Conservation (phyloP, 345 rosid species). For the Eucalyptus cladocalyx region DNA sequence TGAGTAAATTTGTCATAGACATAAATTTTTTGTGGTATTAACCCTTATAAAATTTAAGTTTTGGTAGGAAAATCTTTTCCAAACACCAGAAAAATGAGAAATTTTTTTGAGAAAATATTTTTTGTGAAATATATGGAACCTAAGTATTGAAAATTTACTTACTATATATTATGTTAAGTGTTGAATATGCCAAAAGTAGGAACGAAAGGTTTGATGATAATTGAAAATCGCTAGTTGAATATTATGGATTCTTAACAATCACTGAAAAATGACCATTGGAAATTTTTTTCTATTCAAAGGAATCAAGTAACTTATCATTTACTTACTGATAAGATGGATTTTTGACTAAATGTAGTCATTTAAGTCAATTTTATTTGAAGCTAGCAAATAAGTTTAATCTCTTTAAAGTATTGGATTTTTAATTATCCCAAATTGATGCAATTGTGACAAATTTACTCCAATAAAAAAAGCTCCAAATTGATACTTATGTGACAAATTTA, state of each 20-base stretch:
- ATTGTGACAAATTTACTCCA: too few relatives aligned
- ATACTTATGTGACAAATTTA: neutral
- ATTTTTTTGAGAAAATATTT: too few relatives aligned
- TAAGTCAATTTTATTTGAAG: neutral
- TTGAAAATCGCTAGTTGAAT: too few relatives aligned
- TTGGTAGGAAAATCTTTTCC: too few relatives aligned
- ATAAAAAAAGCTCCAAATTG: rapidly evolving
- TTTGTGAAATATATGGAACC: neutral
- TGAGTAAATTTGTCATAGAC: rapidly evolving
- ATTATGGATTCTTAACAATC: neutral
- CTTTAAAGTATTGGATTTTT: neutral
- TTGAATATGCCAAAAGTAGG: neutral
- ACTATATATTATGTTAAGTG: neutral
- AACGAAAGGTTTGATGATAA: neutral
- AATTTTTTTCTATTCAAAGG: neutral
- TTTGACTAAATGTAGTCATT: neutral
- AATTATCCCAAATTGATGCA: neutral
- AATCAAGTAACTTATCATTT: neutral
- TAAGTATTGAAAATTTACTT: neutral
- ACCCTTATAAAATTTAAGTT: neutral
- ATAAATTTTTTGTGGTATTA: too few relatives aligned
- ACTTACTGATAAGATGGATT: neutral
- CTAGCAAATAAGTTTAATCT: neutral
- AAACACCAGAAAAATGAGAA: neutral
- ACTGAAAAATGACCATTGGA: neutral